A percentile compares a stretch with the other conserved stretches of the same genome.
Evolutionary conservation across 2,329 filamentous ascomycete species (phyloP).

Genomic region (Alternaria ventricosa): DNA sequence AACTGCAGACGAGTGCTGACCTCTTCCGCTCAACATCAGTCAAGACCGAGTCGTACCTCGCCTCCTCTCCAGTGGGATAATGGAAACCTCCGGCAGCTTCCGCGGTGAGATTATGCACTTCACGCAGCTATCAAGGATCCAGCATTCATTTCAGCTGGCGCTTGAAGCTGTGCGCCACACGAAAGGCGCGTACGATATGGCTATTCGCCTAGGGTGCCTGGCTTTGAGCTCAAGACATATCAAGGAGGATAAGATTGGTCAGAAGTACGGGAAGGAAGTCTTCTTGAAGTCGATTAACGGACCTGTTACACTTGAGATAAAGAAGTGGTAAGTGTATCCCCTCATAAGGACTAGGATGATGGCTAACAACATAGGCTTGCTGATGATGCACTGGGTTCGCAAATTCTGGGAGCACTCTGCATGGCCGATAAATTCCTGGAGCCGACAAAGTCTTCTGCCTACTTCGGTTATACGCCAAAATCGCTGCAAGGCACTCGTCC

Average conservation of each 20-base stretch:
- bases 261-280: slow-evolving; percentile 12
- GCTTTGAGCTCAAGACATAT: slow-evolving; percentile 25
- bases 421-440: slow-evolving; percentile 27
- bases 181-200: slow-evolving; percentile 36
- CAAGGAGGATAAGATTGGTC: slow-evolving; percentile 15
- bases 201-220: slow-evolving; percentile 36
- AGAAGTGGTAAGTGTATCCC: slow-evolving; percentile 30
- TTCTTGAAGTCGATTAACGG: slow-evolving; percentile 25
- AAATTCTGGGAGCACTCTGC: slow-evolving; percentile 32
- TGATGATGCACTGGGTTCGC: slow-evolving; percentile 21
- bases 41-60: slow-evolving; percentile 27
- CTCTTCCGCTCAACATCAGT: background rate
- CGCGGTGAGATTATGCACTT: slow-evolving; percentile 20
- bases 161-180: slow-evolving; percentile 33
- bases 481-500: slow-evolving; percentile 28
- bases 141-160: slow-evolving; percentile 19
- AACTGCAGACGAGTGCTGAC: background rate
- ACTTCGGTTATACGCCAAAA: slow-evolving; percentile 23
- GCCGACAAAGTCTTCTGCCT: slow-evolving; percentile 26
- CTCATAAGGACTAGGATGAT: background rate
- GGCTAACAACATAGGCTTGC: slow-evolving; percentile 26
- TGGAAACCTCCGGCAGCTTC: slow-evolving; percentile 30
- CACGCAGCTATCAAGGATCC: slow-evolving; percentile 21
- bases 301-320: slow-evolving; percentile 16
- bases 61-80: slow-evolving; percentile 15